Percentiles rank a stretch among this genome's conserved stretches.
These are phyloP conservation scores for Ceratobasidium theobromae DNA, from an alignment of 1,284 basidiomycete species.

Conservation along the genomic window DNA sequence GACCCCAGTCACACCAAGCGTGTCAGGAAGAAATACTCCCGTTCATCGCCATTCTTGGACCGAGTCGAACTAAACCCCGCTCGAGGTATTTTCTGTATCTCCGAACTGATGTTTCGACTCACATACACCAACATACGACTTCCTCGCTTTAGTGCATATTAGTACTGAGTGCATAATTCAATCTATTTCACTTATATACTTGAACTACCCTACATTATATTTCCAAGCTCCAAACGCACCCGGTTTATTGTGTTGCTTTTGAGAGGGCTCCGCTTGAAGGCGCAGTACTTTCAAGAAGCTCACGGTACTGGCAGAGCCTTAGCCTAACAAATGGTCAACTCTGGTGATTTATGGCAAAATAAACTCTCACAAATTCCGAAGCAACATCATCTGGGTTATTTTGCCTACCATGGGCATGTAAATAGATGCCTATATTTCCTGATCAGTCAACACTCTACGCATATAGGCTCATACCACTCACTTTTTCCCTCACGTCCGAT, in stretches of 20 bases:
- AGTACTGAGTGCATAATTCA: slow-evolving; percentile 17
- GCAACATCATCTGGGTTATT: slow-evolving; percentile 94
- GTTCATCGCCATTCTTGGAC: slow-evolving; percentile 19
- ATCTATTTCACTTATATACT: slow-evolving; percentile 8
- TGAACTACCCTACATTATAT: background rate
- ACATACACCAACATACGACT: slow-evolving; percentile 2
- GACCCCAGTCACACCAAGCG: slow-evolving; percentile 34
- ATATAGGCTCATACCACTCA: slow-evolving; percentile 42
- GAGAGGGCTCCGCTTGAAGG: background rate
- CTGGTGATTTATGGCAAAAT: background rate
- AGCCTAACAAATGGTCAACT: slow-evolving; percentile 15
- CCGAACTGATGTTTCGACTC: background rate
- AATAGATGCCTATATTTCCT: slow-evolving; percentile 70
- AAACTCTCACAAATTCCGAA: slow-evolving; percentile 76
- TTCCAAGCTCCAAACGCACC: background rate
- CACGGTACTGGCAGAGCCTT: slow-evolving; percentile 35
- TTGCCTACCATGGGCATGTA: slow-evolving; percentile 95
- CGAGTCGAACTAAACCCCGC: background rate
- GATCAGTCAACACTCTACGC: slow-evolving; percentile 32
- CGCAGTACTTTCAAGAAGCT: slow-evolving; percentile 20
- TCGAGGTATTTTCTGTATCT: background rate
- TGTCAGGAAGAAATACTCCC: slow-evolving; percentile 8
- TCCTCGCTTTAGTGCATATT: slow-evolving; percentile 15
- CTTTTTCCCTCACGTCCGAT: slow-evolving; percentile 87
- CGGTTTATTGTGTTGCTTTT: background rate